Evolutionary conservation across 306 rosid genomes (phyloP).

Genomic region (Glycyrrhiza uralensis): DNA sequence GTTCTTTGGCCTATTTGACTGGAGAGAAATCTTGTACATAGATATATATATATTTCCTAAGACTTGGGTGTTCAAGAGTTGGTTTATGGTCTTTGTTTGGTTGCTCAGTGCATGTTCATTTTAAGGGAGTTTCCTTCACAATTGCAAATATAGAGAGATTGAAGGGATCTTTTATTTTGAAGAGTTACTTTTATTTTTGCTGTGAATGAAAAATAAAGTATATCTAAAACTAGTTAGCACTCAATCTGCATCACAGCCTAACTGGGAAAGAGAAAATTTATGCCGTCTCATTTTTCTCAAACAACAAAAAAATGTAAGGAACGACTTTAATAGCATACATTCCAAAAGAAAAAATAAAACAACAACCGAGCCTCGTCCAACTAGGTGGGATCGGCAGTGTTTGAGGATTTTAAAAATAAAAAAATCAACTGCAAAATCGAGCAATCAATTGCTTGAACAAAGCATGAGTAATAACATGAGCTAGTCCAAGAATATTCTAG

Average conservation of each 20-base stretch:
- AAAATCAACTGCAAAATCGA: background rate
- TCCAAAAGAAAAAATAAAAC: background rate
- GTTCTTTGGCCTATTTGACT: background rate
- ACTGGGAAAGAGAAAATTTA: background rate
- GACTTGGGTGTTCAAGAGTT: background rate
- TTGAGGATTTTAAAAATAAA: background rate
- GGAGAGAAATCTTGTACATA: background rate
- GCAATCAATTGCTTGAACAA: background rate
- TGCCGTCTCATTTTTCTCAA: background rate
- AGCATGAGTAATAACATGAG: background rate
- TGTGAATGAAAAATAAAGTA: background rate
- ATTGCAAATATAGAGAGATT: background rate
- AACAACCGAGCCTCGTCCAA: background rate
- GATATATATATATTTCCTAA: background rate
- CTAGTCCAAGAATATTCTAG: background rate
- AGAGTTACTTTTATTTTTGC: background rate
- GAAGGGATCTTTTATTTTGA: background rate
- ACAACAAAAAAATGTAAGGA: background rate
- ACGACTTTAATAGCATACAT: background rate
- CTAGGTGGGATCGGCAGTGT: background rate
- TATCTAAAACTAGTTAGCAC: background rate
- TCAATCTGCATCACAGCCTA: conserved; percentile 1
- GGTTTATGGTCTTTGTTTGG: background rate
- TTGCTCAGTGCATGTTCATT: background rate
- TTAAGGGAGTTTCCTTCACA: background rate